Conservation (phyloP, 1,284 basidiomycete genomes). For the Veloboletus limbatus region DNA sequence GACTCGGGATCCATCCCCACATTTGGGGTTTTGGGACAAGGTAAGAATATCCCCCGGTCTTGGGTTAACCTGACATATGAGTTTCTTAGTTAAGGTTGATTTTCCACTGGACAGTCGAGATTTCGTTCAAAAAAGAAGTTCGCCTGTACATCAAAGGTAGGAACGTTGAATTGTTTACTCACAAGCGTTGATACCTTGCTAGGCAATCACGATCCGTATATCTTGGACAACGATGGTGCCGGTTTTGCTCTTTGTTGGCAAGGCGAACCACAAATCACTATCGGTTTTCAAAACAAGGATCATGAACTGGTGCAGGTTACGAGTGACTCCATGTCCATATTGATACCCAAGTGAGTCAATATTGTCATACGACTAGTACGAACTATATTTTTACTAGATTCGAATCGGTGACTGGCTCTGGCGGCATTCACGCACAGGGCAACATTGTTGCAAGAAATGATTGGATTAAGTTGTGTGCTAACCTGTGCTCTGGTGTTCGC, state of each 20-base stretch:
- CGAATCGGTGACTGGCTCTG: conserved; percentile 10
- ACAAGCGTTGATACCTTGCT: conserved; percentile 18
- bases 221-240: conserved; percentile 71
- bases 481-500: conserved; percentile 84
- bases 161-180: conserved; percentile 11
- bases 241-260: conserved; percentile 91
- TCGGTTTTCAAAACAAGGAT: conserved; percentile 75
- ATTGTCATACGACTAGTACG: neutral
- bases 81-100: conserved; percentile 68
- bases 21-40: conserved; percentile 94
- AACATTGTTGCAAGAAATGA: conserved; percentile 24
- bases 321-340: conserved; percentile 78
- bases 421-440: conserved; percentile 18
- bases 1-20: conserved; percentile 83
- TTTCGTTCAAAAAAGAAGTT: conserved; percentile 74
- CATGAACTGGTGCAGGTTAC: conserved; percentile 82
- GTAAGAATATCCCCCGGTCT: conserved; percentile 34
- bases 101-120: conserved; percentile 80
- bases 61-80: conserved; percentile 1
- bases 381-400: conserved; percentile 20
- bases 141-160: conserved; percentile 84
- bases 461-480: conserved; percentile 68
- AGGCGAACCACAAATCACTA: conserved; percentile 69
- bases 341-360: conserved; percentile 70
- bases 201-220: conserved; percentile 87